Conservation (phyloP, 2,329 filamentous ascomycete genomes). For the Diaporthe caulivora region DNA sequence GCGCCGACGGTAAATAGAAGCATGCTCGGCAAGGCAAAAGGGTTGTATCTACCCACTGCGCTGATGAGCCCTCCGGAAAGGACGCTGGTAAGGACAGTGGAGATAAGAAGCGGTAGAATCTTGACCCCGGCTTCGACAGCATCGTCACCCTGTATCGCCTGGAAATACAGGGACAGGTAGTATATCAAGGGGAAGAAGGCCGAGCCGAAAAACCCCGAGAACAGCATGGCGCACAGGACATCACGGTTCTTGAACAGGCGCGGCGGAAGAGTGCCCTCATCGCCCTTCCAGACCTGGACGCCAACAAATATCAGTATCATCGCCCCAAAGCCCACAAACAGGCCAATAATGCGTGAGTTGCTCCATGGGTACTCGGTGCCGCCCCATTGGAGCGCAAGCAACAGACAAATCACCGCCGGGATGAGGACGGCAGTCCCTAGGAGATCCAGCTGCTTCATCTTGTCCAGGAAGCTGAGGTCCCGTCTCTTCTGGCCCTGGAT, state of each 20-base stretch:
- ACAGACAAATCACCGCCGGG: slow-evolving; percentile 63
- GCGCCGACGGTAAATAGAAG: slow-evolving; percentile 48
- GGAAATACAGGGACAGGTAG: slow-evolving; percentile 67
- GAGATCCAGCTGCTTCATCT: slow-evolving; percentile 62
- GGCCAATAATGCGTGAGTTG: slow-evolving; percentile 60
- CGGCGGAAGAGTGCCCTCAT: slow-evolving; percentile 63
- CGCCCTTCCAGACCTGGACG: slow-evolving; percentile 59
- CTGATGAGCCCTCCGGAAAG: slow-evolving; percentile 57
- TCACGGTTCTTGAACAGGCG: slow-evolving; percentile 61
- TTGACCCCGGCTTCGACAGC: slow-evolving; percentile 68
- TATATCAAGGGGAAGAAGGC: slow-evolving; percentile 66
- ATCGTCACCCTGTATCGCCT: slow-evolving; percentile 64
- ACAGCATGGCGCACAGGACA: slow-evolving; percentile 53
- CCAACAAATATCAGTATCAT: slow-evolving; percentile 61
- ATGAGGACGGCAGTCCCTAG: slow-evolving; percentile 63
- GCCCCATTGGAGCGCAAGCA: slow-evolving; percentile 70
- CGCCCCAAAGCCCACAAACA: slow-evolving; percentile 62
- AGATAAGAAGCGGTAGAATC: slow-evolving; percentile 64
- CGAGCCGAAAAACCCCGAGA: slow-evolving; percentile 62
- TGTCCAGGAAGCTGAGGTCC: slow-evolving; percentile 49
- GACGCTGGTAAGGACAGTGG: slow-evolving; percentile 63
- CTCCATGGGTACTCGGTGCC: slow-evolving; percentile 65
- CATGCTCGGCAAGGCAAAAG: slow-evolving; percentile 56
- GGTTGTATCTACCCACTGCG: slow-evolving; percentile 57
- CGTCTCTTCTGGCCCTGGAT: slow-evolving; percentile 51